A percentile compares a stretch with the other conserved stretches of the same genome.
These are phyloP conservation scores for Boeremia exigua DNA, from an alignment of 2,329 filamentous ascomycete genomes.

Conservation along the genomic window DNA sequence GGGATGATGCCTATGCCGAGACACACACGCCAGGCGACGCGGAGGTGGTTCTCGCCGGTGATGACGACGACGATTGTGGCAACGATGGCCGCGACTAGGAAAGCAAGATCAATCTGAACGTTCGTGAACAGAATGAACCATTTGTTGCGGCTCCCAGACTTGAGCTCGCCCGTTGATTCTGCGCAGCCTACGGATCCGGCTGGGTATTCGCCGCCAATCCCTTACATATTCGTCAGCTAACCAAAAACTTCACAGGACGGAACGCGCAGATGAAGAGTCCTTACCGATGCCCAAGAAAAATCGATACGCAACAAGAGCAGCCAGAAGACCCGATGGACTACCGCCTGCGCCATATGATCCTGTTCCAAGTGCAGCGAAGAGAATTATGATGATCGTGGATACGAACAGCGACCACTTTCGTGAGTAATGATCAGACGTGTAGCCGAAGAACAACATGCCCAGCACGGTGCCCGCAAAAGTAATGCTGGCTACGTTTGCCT, in stretches of 20 bases:
- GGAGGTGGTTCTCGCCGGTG: conserved; percentile 65
- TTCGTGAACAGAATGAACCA: conserved; percentile 88
- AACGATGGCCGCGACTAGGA: conserved; percentile 79
- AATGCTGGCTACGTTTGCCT: conserved; percentile 78
- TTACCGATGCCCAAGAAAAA: conserved; percentile 71
- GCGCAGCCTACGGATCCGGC: conserved; percentile 84
- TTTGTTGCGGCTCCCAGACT: conserved; percentile 78
- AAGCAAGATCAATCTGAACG: conserved; percentile 83
- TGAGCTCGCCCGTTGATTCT: conserved; percentile 83
- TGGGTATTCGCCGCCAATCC: conserved; percentile 84
- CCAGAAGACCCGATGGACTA: conserved; percentile 73
- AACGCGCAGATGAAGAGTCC: background rate
- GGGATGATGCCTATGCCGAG: conserved; percentile 63
- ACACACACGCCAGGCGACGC: conserved; percentile 81
- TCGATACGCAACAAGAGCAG: conserved; percentile 79
- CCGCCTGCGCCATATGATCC: conserved; percentile 78
- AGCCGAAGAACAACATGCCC: conserved; percentile 82
- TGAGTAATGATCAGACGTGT: conserved; percentile 81
- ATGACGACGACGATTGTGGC: conserved; percentile 68
- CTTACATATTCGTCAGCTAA: conserved; percentile 14
- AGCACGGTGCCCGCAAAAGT: conserved; percentile 87
- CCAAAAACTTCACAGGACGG: background rate
- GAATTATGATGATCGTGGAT: conserved; percentile 81
- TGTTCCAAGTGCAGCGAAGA: conserved; percentile 81
- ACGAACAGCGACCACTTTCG: conserved; percentile 80